Percentiles rank a stretch among this genome's conserved stretches.
Conservation (phyloP, 2,329 filamentous ascomycete species). For the Fusarium sp. region DNA sequence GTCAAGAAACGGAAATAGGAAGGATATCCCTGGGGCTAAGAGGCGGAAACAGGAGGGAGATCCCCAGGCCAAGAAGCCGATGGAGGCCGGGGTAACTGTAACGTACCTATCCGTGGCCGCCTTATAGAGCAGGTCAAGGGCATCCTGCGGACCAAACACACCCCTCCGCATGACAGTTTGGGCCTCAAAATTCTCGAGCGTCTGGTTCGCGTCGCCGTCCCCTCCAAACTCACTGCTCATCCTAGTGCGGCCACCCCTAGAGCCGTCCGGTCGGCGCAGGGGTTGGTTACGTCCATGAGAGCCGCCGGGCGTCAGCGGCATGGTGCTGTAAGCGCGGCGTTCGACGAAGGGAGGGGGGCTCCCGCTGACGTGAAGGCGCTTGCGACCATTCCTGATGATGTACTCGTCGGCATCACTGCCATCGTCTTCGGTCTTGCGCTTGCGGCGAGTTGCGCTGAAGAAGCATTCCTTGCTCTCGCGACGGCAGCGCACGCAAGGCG, state of each 20-base stretch:
- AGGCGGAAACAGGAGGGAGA: neutral
- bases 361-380: slow-evolving; percentile 66
- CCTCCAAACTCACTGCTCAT: slow-evolving; percentile 50
- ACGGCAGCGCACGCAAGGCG: slow-evolving; percentile 92
- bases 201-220: slow-evolving; percentile 68
- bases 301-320: slow-evolving; percentile 72
- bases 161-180: slow-evolving; percentile 74
- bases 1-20: neutral
- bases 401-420: slow-evolving; percentile 71
- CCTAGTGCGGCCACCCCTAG: slow-evolving; percentile 40
- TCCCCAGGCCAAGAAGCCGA: neutral
- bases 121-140: slow-evolving; percentile 89
- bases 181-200: slow-evolving; percentile 73
- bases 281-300: slow-evolving; percentile 74
- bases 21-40: neutral
- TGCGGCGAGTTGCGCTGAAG: slow-evolving; percentile 93
- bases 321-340: slow-evolving; percentile 59
- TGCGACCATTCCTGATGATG: slow-evolving; percentile 77
- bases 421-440: slow-evolving; percentile 79
- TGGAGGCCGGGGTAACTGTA: slow-evolving; percentile 33
- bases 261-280: slow-evolving; percentile 68
- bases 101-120: slow-evolving; percentile 74
- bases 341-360: slow-evolving; percentile 57
- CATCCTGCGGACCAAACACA: slow-evolving; percentile 92
- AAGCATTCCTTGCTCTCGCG: slow-evolving; percentile 97